Conservation (phyloP, 345 rosid genomes). For the Dovyalis caffra region DNA sequence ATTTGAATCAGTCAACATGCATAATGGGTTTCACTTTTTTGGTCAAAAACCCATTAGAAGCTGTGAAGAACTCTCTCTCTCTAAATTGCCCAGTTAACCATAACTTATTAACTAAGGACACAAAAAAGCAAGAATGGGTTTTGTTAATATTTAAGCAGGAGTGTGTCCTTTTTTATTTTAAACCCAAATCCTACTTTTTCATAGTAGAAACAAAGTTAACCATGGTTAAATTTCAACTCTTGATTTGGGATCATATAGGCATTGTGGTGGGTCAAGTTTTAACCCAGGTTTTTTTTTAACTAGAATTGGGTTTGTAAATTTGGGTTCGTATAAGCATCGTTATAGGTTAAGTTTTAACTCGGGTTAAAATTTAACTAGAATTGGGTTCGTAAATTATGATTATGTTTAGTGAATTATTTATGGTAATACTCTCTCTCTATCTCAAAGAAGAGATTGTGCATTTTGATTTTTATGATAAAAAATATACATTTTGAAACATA, state of each 20-base stretch:
- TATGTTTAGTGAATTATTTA: background rate
- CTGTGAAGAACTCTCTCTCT: constrained; percentile 13
- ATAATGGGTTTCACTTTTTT: constrained; percentile 16
- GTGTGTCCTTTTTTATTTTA: background rate
- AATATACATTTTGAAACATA: no score
- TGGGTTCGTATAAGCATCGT: no score
- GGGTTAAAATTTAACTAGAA: no score
- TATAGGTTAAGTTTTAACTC: no score
- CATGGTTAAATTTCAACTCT: constrained; percentile 9
- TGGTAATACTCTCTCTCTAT: no score
- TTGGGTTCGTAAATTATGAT: no score
- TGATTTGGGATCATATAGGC: background rate
- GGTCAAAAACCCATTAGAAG: constrained; percentile 14
- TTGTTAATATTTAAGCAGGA: constrained; percentile 2
- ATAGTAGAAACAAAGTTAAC: background rate
- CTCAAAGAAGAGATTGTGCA: no score
- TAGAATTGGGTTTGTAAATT: background rate
- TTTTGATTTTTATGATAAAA: no score
- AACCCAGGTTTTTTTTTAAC: background rate
- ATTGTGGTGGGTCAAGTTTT: background rate
- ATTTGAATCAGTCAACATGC: constrained; percentile 18
- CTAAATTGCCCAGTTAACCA: constrained; percentile 11
- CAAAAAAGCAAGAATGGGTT: background rate
- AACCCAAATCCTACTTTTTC: constrained; percentile 1
- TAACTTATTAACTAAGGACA: background rate